These are phyloP conservation scores for Aspergillus alliaceus DNA, from an alignment of 2,329 filamentous ascomycete genomes.

Conservation along the genomic window DNA sequence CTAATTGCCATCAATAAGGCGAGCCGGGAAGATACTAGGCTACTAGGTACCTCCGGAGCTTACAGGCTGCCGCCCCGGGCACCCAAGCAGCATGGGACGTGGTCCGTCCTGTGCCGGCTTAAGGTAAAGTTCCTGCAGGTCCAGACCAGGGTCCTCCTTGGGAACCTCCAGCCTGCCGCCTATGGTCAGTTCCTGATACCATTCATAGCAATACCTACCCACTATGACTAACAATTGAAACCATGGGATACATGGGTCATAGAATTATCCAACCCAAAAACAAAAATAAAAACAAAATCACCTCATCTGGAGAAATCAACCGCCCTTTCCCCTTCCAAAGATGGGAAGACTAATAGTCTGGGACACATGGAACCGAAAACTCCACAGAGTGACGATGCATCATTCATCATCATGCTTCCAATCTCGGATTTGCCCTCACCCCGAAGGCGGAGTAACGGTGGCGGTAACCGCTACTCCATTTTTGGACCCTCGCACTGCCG, in stretches of 20 bases:
- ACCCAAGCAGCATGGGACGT: constrained; percentile 11
- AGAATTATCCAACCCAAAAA: too few species aligned
- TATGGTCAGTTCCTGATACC: constrained; percentile 1
- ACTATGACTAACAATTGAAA: neutral
- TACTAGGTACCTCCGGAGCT: neutral
- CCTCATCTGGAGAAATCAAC: too few species aligned
- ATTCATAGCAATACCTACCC: neutral
- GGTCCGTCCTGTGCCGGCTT: constrained; percentile 5
- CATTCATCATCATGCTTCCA: constrained; percentile 8
- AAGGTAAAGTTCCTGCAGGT: constrained; percentile 24
- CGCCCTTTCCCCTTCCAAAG: too few species aligned
- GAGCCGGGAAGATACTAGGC: neutral
- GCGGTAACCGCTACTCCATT: constrained; percentile 26
- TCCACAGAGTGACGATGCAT: constrained; percentile 3
- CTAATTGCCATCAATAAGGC: neutral
- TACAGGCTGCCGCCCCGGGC: constrained; percentile 1
- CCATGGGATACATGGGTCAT: neutral
- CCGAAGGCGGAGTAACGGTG: constrained; percentile 29
- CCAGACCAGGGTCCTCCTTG: constrained; percentile 13
- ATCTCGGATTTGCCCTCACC: constrained; percentile 9
- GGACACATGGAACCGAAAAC: too few species aligned
- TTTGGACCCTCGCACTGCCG: constrained; percentile 24
- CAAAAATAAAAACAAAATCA: too few species aligned
- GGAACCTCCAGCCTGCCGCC: neutral
- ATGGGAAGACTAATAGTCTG: too few species aligned